Evolutionary conservation across 2,329 filamentous ascomycete species (phyloP), one percentile per base, ranked within the genome.

Genomic region (Colletotrichum sp.): DNA sequence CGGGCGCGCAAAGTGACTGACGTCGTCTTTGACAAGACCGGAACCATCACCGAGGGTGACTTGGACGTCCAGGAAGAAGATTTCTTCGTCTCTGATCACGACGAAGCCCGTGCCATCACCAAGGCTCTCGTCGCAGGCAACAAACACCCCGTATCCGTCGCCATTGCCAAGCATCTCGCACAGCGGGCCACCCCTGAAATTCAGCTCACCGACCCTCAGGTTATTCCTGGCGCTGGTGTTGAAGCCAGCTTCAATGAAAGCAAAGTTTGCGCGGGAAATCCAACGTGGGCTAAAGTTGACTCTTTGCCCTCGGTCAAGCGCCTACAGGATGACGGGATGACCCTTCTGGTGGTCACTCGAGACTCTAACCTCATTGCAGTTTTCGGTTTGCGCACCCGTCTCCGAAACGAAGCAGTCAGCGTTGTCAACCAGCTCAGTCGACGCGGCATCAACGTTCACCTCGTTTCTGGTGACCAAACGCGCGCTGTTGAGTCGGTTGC

Each of bases 1-100:
- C 82, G 86, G 5, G 88, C 87, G 4, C 84, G 86, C 55, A 90
- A 90, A 69, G 84, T 87, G 4, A 89, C 88, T 0, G 88, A 92
- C 78, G 85, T 92, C 4, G 86, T 93, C 1, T 92, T 94, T 76
- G 91, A 93, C 85, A 94, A 93, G 83, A 93, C 92, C 1, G 92
- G 92, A 1, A 93, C 91, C 1, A 82, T 93, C 26, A 93, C 91
- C 0, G 83, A 85, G 30, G 90, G 88, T 0, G 83, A 86, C 16
- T 80, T 84, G 12, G 79, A 81, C 21, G 82, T 84, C 28, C 57
- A 80, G 16, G 76, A 78, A 18, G 73, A 80, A 21, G 72, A 82
- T 16, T 77, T 76, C 9, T 68, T 81, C 36, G 75, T 71, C n/a
- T 28, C 72, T 6, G 74, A 80, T 66, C 68, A 79, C 18, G 77